Evolutionary conservation across 31 red algal species (phyloP).

Genomic region (Bonnemaisonia californica): DNA sequence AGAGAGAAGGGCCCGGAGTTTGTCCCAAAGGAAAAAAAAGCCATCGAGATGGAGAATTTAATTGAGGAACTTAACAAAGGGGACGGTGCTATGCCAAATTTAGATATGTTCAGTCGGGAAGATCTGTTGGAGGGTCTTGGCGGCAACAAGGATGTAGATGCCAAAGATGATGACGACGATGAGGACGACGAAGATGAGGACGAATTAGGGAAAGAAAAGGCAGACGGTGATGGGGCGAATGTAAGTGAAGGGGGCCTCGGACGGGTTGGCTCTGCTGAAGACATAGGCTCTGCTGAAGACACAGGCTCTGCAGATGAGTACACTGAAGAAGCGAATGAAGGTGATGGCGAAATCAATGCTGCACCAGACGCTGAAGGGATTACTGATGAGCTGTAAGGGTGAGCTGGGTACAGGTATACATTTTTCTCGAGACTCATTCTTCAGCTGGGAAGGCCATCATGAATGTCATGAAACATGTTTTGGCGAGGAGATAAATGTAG

Average conservation of each 20-base stretch:
- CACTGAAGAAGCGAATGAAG: no score
- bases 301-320: no score
- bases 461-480: no score
- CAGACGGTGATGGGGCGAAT: neutral
- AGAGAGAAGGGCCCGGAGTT: conserved; percentile 10
- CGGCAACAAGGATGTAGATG: neutral
- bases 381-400: no score
- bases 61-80: conserved; percentile 19
- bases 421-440: no score
- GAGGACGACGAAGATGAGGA: conserved; percentile 34
- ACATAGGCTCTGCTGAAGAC: neutral
- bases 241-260: neutral
- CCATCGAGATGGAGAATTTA: conserved; percentile 23
- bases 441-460: no score
- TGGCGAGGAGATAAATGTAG: no score
- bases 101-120: conserved; percentile 15
- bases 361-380: no score
- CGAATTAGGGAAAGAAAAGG: neutral
- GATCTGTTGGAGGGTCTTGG: neutral
- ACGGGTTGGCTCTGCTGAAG: neutral
- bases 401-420: no score
- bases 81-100: neutral
- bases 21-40: conserved; percentile 31
- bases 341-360: no score
- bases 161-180: conserved; percentile 11